These are phyloP conservation scores for Spongospora subterranea DNA, from an alignment of 208 protist genomes.

Conservation along the genomic window DNA sequence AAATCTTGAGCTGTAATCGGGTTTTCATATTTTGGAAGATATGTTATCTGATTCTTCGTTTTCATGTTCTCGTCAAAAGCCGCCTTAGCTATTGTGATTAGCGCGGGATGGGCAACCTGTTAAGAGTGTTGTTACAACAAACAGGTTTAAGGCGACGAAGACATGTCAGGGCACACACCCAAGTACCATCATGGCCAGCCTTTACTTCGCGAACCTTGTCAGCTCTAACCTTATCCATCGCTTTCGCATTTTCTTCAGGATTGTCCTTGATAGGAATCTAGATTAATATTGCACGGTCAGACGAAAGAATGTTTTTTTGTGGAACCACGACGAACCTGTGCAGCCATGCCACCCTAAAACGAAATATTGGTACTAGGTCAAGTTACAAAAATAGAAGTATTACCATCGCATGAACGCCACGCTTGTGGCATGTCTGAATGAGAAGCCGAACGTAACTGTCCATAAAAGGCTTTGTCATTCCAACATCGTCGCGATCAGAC, in stretches of 20 bases:
- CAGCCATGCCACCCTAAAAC: conserved; percentile 73
- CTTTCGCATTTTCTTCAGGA: conserved; percentile 56
- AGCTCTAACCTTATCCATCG: conserved; percentile 65
- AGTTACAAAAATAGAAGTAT: not conserved
- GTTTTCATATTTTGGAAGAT: not conserved
- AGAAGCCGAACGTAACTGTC: conserved; percentile 74
- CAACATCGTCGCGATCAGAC: conserved; percentile 68
- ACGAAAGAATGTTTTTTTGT: not conserved
- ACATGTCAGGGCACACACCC: not conserved
- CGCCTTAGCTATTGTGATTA: conserved; percentile 75
- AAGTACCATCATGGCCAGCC: conserved; percentile 74
- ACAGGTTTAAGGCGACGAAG: not conserved
- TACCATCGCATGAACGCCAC: conserved; percentile 76
- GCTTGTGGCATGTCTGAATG: conserved; percentile 76
- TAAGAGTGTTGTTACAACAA: conserved; percentile 55
- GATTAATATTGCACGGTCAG: not conserved
- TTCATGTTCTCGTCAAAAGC: conserved; percentile 76
- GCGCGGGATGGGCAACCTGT: conserved; percentile 77
- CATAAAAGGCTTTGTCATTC: conserved; percentile 78
- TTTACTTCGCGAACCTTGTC: conserved; percentile 77
- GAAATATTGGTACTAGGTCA: not conserved
- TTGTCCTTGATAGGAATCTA: conserved; percentile 59
- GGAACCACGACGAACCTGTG: conserved; percentile 71
- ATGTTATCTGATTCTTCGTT: conserved; percentile 73
- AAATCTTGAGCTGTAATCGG: not conserved